Conservation (phyloP, 805 yeast genomes). For the Ogataea corticis region DNA sequence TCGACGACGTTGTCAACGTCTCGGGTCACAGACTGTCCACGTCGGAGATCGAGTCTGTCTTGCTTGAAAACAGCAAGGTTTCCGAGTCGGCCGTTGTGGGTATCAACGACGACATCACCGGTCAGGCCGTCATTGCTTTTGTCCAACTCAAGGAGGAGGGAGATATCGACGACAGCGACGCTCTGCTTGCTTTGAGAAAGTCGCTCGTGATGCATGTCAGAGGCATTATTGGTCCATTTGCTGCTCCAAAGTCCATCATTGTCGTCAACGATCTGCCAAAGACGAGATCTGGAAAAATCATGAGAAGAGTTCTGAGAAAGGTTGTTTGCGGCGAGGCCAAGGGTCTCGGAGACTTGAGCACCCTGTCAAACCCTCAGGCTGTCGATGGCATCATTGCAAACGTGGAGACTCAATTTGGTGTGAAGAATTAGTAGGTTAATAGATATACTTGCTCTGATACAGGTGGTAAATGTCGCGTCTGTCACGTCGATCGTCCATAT, state of each 20-base stretch:
- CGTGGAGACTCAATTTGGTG: constrained; percentile 50
- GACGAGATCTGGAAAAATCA: constrained; percentile 97
- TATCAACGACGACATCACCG: constrained; percentile 90
- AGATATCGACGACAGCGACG: constrained; percentile 38
- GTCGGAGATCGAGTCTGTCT: constrained; percentile 94
- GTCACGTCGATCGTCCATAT: too few species aligned
- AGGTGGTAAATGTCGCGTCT: too few species aligned
- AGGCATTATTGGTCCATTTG: constrained; percentile 90
- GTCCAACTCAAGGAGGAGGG: constrained; percentile 72
- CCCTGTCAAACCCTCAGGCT: constrained; percentile 82
- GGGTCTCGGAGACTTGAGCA: constrained; percentile 88
- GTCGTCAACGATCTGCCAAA: constrained; percentile 93
- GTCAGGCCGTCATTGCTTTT: constrained; percentile 96
- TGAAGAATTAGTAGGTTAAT: constrained; percentile 26
- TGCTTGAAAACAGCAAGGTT: constrained; percentile 75
- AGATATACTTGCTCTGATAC: neutral
- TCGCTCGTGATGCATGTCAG: constrained; percentile 86
- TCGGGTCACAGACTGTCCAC: constrained; percentile 98
- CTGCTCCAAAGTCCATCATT: constrained; percentile 86
- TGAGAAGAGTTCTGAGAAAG: constrained; percentile 97
- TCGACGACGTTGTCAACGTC: constrained; percentile 97
- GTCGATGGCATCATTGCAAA: constrained; percentile 75
- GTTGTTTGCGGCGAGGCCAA: constrained; percentile 90
- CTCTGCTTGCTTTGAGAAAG: constrained; percentile 60
- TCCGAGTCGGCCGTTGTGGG: constrained; percentile 98